Conservation (phyloP, 495 filamentous ascomycete genomes). For the Pyronema domesticum region DNA sequence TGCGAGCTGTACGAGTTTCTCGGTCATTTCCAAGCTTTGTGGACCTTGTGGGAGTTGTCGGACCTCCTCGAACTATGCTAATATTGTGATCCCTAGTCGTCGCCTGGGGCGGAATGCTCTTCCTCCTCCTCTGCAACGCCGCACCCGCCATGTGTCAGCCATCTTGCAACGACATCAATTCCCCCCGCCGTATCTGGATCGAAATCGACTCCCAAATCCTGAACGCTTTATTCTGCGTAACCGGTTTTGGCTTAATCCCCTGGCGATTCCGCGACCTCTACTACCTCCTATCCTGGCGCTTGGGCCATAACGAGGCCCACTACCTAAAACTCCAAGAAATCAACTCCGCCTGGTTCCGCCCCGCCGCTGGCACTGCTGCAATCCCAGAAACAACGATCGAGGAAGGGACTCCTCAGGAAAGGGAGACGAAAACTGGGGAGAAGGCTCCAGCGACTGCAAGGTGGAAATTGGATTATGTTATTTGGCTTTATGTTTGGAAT, state of each 20-base stretch:
- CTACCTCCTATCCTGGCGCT: slow-evolving; percentile 45
- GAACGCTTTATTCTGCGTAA: slow-evolving; percentile 71
- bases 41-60: too few relatives aligned
- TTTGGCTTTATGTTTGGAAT: slow-evolving; percentile 58
- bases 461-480: slow-evolving; percentile 68
- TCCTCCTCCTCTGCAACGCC: slow-evolving; percentile 61
- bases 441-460: slow-evolving; percentile 44
- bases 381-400: slow-evolving; percentile 10
- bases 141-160: slow-evolving; percentile 63
- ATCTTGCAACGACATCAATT: slow-evolving; percentile 53
- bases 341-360: slow-evolving; percentile 51
- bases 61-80: too few relatives aligned
- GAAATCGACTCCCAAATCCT: slow-evolving; percentile 73
- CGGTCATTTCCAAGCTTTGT: too few relatives aligned
- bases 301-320: slow-evolving; percentile 34
- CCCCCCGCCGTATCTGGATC: slow-evolving; percentile 59
- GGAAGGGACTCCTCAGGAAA: background rate
- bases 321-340: slow-evolving; percentile 46
- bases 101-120: slow-evolving; percentile 83
- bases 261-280: slow-evolving; percentile 74
- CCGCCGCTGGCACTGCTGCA: slow-evolving; percentile 28
- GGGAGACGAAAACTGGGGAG: slow-evolving; percentile 34
- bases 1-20: background rate
- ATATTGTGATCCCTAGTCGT: slow-evolving; percentile 36
- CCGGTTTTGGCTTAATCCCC: slow-evolving; percentile 65